Evolutionary conservation across 2,329 filamentous ascomycete genomes (phyloP).

Genomic region (Penicillium rolfsii): DNA sequence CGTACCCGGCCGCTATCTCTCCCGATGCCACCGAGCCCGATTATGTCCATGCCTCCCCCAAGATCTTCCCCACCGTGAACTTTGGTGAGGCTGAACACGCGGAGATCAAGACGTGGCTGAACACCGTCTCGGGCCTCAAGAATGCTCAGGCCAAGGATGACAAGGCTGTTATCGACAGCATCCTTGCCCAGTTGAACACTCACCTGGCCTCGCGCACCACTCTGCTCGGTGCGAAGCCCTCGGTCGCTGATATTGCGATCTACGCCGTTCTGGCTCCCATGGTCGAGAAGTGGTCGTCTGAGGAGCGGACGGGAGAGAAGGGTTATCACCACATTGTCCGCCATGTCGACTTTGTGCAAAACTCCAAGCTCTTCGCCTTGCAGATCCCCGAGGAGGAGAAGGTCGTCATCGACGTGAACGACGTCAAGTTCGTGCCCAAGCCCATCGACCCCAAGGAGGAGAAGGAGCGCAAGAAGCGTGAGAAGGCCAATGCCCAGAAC

Average conservation of each 20-base stretch:
- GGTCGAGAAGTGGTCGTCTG: slow-evolving; percentile 77
- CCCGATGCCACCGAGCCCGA: slow-evolving; percentile 48
- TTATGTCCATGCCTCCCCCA: slow-evolving; percentile 54
- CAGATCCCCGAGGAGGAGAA: slow-evolving; percentile 73
- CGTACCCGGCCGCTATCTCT: slow-evolving; percentile 47
- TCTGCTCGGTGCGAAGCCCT: slow-evolving; percentile 85
- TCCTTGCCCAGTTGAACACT: slow-evolving; percentile 78
- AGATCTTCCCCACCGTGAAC: slow-evolving; percentile 69
- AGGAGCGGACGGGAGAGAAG: slow-evolving; percentile 86
- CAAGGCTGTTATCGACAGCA: slow-evolving; percentile 59
- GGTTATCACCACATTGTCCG: slow-evolving; percentile 91
- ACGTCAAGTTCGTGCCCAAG: slow-evolving; percentile 85
- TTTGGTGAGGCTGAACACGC: slow-evolving; percentile 80
- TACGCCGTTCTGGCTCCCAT: slow-evolving; percentile 77
- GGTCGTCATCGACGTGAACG: slow-evolving; percentile 74
- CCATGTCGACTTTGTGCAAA: slow-evolving; percentile 92
- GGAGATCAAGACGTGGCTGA: slow-evolving; percentile 88
- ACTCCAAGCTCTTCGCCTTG: slow-evolving; percentile 72
- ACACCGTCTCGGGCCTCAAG: slow-evolving; percentile 72
- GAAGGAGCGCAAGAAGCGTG: slow-evolving; percentile 96
- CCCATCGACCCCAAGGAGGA: slow-evolving; percentile 89
- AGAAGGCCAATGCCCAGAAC: slow-evolving; percentile 64
- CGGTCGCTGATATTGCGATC: slow-evolving; percentile 80
- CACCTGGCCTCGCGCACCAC: slow-evolving; percentile 89
- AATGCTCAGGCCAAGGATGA: slow-evolving; percentile 55